Evolutionary conservation across 192 early-diverging fungal species (phyloP), one percentile per base, ranked within the genome.

Genomic region (Pilaira anomala): DNA sequence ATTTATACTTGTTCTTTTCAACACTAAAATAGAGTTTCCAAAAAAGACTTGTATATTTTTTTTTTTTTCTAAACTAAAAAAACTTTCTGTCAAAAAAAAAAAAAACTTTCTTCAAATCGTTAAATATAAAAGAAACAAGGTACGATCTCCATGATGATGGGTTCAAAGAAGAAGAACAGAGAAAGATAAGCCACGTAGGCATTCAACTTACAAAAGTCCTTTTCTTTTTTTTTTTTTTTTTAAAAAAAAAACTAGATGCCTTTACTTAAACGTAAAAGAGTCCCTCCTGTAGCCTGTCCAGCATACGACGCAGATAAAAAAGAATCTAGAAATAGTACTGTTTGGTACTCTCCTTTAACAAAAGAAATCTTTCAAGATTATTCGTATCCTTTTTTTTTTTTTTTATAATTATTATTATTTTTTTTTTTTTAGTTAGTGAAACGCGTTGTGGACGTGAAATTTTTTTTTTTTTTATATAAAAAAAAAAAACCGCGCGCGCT

Each of bases 291-390:
- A 22, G 22, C 48, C 14, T 33, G 39, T 30, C 65, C 65, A 24
- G 28, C 45, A 19, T 36, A 58, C 46, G 71, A 73, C 42, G 48
- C 62, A 28, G 42, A 36, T 18, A 57, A 53, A 13, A 66, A 73
- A 30, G 71, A 57, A 48, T 46, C 39, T 30, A 57, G 44, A 63
- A 78, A 81, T 24, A 50, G 40, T 14, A 72, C 73, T 45, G 82
- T 85, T 28, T 85, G 74, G 73, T 72, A 82, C 60, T 76, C 75
- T 53, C 60, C 56, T 18, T 71, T 82, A 39, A 81, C 80, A 24
- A 71, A 80, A 36, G 83, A 85, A 73, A 75, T 85, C 73, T 85
- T 85, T 41, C 66, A 71, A 24, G 69, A 60, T 44, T 85, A 85
- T 44, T 68, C 77, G 83, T 85, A 83, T 62, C 55, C 41, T 55